These are phyloP conservation scores for Grammothele lineata DNA, from an alignment of 768 basidiomycete genomes.

Conservation along the genomic window DNA sequence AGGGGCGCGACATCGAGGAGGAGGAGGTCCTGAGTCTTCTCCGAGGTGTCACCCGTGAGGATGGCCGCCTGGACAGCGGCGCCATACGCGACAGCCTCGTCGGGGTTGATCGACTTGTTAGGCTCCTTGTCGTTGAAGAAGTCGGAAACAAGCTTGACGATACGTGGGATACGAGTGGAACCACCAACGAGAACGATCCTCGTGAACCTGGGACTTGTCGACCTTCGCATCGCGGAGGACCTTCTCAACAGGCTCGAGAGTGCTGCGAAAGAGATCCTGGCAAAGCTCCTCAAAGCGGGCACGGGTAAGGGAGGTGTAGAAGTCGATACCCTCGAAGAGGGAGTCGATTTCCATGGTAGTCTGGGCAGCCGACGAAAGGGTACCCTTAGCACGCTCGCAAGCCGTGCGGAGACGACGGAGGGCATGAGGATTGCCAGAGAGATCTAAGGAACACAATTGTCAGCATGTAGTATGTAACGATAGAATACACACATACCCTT, in stretches of 20 bases:
- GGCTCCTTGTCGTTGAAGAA: conserved; percentile 99
- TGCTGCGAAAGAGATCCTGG: conserved; percentile 91
- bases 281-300: conserved; percentile 97
- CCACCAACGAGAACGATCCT: conserved; percentile 97
- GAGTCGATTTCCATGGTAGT: conserved; percentile 98
- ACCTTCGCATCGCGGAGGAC: conserved; percentile 98
- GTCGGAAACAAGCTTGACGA: conserved; percentile 96
- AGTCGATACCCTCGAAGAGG: conserved; percentile 95
- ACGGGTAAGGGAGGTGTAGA: conserved; percentile 97
- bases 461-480: conserved; percentile 34
- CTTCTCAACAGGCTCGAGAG: conserved; percentile 95
- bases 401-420: conserved; percentile 96
- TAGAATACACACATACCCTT: conserved; percentile 65
- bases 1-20: conserved; percentile 92
- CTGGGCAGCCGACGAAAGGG: conserved; percentile 93
- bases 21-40: conserved; percentile 95
- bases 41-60: conserved; percentile 95
- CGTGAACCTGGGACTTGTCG: conserved; percentile 92
- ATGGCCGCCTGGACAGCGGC: conserved; percentile 98
- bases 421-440: conserved; percentile 89
- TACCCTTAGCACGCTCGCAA: conserved; percentile 98
- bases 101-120: conserved; percentile 99
- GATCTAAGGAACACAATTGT: conserved; percentile 41
- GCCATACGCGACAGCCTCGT: conserved; percentile 98
- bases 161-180: conserved; percentile 96